phyloP scores from a whole-genome alignment of 2,329 filamentous ascomycete genomes.

The Sclerotinia nivalis region DNA sequence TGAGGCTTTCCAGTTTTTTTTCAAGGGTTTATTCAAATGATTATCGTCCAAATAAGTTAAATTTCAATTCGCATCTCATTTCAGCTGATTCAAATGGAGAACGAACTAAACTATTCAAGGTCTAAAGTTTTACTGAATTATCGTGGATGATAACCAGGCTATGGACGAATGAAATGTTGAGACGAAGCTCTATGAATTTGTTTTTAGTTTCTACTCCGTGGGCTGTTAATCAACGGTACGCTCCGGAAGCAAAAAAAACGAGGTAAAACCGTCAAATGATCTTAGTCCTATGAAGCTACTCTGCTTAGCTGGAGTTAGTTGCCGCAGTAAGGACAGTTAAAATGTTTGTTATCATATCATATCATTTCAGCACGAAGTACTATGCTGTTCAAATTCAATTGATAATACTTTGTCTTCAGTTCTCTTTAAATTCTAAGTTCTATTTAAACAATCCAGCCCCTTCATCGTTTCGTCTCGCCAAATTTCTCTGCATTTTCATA shows the following conservation, averaged over 20 bases:
- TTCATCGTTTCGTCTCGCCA: conserved; percentile 18
- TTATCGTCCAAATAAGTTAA: conserved; percentile 7
- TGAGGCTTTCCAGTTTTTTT: conserved; percentile 13
- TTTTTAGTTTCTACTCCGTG: conserved; percentile 1
- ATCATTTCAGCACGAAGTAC: not conserved
- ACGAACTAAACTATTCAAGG: conserved; percentile 6
- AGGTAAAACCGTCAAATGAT: conserved; percentile 21
- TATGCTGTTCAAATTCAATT: not conserved
- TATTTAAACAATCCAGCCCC: not conserved
- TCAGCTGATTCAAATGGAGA: conserved; percentile 10
- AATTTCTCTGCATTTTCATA: not conserved
- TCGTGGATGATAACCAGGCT: conserved; percentile 5
- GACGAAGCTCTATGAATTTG: conserved; percentile 12
- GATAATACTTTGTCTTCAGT: not conserved
- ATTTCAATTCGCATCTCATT: conserved; percentile 20
- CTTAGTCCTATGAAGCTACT: not conserved
- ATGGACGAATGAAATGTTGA: not conserved
- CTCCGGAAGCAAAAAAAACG: conserved; percentile 10
- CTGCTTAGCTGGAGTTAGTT: not conserved
- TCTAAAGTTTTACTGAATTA: conserved; percentile 15
- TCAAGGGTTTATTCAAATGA: not conserved
- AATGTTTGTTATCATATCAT: not conserved
- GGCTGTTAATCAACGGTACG: conserved; percentile 7
- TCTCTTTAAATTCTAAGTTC: not conserved
- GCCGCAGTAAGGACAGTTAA: conserved; percentile 14